Conservation (phyloP, 2,329 filamentous ascomycete genomes). For the Fusarium gaditjirri region DNA sequence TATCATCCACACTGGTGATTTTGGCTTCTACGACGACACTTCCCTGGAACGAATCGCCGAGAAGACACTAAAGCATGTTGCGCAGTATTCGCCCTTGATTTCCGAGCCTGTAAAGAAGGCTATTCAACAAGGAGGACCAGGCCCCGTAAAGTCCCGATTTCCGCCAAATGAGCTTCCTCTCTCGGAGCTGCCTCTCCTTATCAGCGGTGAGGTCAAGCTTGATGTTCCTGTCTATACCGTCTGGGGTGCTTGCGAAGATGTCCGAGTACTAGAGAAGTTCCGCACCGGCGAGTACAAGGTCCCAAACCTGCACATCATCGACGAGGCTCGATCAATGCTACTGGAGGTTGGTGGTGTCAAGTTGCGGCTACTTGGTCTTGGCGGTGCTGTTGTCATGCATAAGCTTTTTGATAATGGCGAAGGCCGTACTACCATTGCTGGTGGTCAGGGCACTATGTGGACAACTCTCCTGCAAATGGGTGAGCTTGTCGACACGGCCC, state of each 20-base stretch:
- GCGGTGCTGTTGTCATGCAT: constrained; percentile 98
- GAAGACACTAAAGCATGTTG: constrained; percentile 98
- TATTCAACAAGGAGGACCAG: constrained; percentile 72
- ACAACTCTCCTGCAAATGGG: constrained; percentile 98
- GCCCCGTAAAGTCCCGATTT: constrained; percentile 88
- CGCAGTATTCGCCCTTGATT: constrained; percentile 96
- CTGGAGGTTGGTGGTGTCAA: constrained; percentile 96
- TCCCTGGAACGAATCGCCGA: constrained; percentile 97
- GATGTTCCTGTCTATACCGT: constrained; percentile 98
- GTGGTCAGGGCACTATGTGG: constrained; percentile 99
- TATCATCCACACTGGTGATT: constrained; percentile 98
- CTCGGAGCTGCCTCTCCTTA: constrained; percentile 89
- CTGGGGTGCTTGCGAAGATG: constrained; percentile 98
- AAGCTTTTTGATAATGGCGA: constrained; percentile 99
- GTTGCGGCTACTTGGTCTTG: constrained; percentile 90
- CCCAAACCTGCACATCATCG: constrained; percentile 96
- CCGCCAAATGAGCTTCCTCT: constrained; percentile 84
- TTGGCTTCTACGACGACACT: constrained; percentile 97
- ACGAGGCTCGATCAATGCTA: constrained; percentile 95
- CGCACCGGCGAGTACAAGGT: constrained; percentile 98
- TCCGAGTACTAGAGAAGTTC: constrained; percentile 96
- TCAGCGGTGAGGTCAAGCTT: constrained; percentile 88
- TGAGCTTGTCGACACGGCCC: constrained; percentile 96
- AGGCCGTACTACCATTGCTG: constrained; percentile 96
- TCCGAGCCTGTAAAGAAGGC: constrained; percentile 78